These are phyloP conservation scores for Russula earlei DNA, from an alignment of 768 basidiomycete species.

Conservation along the genomic window DNA sequence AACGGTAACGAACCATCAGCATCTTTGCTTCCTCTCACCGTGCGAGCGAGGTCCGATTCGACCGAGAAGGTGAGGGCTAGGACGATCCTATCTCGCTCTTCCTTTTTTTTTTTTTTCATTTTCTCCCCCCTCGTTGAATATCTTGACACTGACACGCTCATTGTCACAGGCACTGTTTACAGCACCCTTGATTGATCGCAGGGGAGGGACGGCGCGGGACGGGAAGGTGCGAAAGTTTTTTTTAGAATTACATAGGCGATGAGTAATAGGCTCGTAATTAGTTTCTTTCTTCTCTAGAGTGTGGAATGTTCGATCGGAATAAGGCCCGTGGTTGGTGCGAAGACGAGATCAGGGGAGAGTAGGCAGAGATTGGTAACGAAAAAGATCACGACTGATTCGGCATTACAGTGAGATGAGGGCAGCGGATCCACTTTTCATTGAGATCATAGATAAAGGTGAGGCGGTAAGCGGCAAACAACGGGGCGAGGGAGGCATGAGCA, in stretches of 20 bases:
- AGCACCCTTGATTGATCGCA: too few species aligned
- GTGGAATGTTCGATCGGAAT: not conserved
- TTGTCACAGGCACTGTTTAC: too few species aligned
- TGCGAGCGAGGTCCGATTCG: too few species aligned
- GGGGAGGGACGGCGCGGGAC: too few species aligned
- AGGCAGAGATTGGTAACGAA: not conserved
- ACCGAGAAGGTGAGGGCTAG: too few species aligned
- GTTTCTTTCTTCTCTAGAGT: not conserved
- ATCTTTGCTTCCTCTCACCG: too few species aligned
- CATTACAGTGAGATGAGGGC: slow-evolving; percentile 10
- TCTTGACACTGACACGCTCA: too few species aligned
- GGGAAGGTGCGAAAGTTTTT: not conserved
- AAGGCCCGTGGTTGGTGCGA: not conserved
- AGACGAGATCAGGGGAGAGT: not conserved
- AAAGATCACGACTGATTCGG: slow-evolving; percentile 6
- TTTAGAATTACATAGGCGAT: slow-evolving; percentile 11
- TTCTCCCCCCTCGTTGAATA: too few species aligned
- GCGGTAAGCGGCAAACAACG: not conserved
- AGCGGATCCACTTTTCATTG: not conserved
- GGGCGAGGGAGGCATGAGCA: not conserved
- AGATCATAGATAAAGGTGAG: not conserved
- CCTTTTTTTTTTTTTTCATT: too few species aligned
- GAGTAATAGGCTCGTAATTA: slow-evolving; percentile 3
- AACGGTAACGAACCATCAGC: too few species aligned
- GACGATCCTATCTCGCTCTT: too few species aligned